Evolutionary conservation across 2,329 filamentous ascomycete species (phyloP), one percentile per base, ranked within the genome.

Genomic region (Phialemonium atrogriseum): DNA sequence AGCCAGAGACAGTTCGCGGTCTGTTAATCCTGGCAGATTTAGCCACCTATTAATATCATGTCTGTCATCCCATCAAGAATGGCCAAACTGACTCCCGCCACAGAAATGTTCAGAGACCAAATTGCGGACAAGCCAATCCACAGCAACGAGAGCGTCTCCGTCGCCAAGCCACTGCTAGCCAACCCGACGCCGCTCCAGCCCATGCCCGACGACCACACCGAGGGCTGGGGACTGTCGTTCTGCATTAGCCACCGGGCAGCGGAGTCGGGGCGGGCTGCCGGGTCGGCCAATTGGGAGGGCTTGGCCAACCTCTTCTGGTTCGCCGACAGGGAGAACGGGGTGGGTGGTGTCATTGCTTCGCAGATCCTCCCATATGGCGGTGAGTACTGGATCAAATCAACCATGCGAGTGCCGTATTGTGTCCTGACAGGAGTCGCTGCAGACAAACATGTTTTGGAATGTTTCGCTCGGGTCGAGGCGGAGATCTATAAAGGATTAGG

Each of bases 31-130:
- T n/a, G n/a, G n/a, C n/a, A n/a, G n/a, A n/a, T n/a, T n/a, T n/a
- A n/a, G n/a, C n/a, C n/a, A n/a, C n/a, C n/a, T n/a, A n/a, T n/a
- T n/a, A n/a, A n/a, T n/a, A n/a, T n/a, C n/a, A n/a, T n/a, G n/a
- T n/a, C n/a, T n/a, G n/a, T n/a, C n/a, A n/a, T n/a, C n/a, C n/a
- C n/a, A n/a, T n/a, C n/a, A n/a, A n/a, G n/a, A n/a, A n/a, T n/a
- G n/a, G n/a, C n/a, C n/a, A n/a, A n/a, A n/a, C n/a, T n/a, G n/a
- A n/a, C n/a, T n/a, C n/a, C n/a, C n/a, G n/a, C n/a, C 2, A 60
- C 73, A 14, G 47, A 64, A 25, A 76, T 81, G 70, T 80, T 73
- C 54, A 55, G 58, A 39, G 80, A 81, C 45, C 74, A 75, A 42
- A 69, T 77, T 31, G 64, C 66, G 0, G 35, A 64, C 1, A 60